Evolutionary conservation across 2,329 filamentous ascomycete genomes (phyloP).

Genomic region (Fusarium agapanthi): DNA sequence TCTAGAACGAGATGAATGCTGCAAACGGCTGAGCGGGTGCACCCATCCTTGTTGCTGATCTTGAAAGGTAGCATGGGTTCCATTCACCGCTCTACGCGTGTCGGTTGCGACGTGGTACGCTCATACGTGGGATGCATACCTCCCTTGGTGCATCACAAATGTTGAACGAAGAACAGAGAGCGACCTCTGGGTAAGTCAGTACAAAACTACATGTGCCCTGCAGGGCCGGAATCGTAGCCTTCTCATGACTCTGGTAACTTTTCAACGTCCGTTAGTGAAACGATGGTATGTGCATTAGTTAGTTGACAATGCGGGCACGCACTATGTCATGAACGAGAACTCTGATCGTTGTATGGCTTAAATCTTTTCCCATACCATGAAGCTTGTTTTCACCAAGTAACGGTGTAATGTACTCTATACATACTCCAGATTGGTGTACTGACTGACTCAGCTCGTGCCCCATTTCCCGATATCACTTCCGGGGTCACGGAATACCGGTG

Average conservation of each 20-base stretch:
- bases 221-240: not conserved
- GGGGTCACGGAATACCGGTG: not conserved
- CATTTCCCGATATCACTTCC: slow-evolving; percentile 2
- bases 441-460: not conserved
- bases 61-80: not conserved
- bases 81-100: not conserved
- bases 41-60: slow-evolving; percentile 17
- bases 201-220: not conserved
- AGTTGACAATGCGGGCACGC: not conserved
- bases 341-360: not conserved
- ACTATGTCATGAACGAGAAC: not conserved
- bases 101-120: not conserved
- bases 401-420: not conserved
- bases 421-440: not conserved
- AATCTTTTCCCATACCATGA: not conserved
- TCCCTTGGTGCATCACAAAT: not conserved
- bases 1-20: not conserved
- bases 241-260: not conserved
- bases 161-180: not conserved
- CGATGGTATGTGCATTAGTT: not conserved
- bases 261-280: slow-evolving; percentile 10
- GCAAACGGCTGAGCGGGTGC: not conserved
- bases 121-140: not conserved
- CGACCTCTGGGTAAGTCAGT: not conserved
- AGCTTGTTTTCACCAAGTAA: not conserved